These are phyloP conservation scores for Rhododendron vialii DNA, from an alignment of 148 eudicot genomes.

Conservation along the genomic window DNA sequence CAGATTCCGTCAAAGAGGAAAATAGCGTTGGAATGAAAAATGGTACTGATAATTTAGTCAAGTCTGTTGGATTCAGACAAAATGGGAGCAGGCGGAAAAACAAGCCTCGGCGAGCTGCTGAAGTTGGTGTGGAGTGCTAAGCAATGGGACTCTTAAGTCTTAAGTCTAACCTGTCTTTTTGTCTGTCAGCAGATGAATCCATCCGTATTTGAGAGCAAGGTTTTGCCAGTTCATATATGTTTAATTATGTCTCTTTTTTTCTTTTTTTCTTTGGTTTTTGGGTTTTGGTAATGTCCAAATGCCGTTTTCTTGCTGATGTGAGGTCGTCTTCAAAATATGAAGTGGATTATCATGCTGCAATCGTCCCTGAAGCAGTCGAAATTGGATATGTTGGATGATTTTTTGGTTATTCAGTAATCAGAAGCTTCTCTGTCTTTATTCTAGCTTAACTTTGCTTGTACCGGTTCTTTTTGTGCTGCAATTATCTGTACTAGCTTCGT, in stretches of 20 bases:
- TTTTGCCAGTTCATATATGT: not conserved
- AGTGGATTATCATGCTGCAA: slow-evolving; percentile 5
- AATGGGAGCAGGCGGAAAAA: slow-evolving; percentile 67
- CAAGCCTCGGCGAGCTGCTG: slow-evolving; percentile 85
- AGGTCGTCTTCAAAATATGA: not conserved
- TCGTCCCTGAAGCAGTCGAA: not conserved
- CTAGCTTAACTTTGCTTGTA: not conserved
- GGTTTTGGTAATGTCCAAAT: not conserved
- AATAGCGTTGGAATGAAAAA: slow-evolving; percentile 26
- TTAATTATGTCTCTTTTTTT: not conserved
- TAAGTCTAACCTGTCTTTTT: not conserved
- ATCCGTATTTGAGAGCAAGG: slow-evolving; percentile 2
- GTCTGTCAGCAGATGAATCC: not conserved
- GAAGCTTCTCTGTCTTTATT: slow-evolving; percentile 3
- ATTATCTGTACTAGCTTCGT: not conserved
- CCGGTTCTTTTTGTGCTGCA: not conserved
- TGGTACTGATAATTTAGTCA: slow-evolving; percentile 23
- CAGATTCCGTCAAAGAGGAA: slow-evolving; percentile 35
- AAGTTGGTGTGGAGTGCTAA: slow-evolving; percentile 71
- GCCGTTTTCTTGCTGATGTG: not conserved
- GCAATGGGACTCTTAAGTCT: not conserved
- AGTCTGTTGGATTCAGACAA: slow-evolving; percentile 59
- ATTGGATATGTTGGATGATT: not conserved
- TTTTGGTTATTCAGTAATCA: not conserved
- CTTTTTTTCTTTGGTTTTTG: not conserved